A percentile compares a stretch with the other conserved stretches of the same genome.
Evolutionary conservation across 2,329 filamentous ascomycete genomes (phyloP).

Genomic region (Penicillium paneum): DNA sequence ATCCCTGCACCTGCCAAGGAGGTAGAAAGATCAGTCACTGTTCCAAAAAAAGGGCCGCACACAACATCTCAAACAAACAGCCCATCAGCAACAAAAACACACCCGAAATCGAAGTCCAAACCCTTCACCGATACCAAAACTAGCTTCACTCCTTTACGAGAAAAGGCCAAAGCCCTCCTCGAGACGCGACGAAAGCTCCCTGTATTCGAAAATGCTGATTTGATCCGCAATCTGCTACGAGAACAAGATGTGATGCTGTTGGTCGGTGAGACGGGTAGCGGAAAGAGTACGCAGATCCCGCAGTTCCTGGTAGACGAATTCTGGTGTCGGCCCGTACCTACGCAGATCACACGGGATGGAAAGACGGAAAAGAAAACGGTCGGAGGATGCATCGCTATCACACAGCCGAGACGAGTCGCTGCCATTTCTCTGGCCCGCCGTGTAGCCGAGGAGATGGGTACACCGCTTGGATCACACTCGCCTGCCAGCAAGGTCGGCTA

Average conservation of each 20-base stretch:
- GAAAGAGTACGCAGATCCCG: constrained; percentile 94
- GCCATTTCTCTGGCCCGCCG: constrained; percentile 86
- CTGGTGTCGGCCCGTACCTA: constrained; percentile 68
- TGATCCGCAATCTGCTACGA: constrained; percentile 64
- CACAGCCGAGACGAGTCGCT: constrained; percentile 88
- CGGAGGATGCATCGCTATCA: constrained; percentile 84
- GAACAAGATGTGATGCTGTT: constrained; percentile 74
- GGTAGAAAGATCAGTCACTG: background rate
- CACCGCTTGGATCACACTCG: constrained; percentile 57
- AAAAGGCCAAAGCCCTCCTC: constrained; percentile 49
- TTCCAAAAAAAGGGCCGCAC: background rate
- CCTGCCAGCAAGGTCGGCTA: constrained; percentile 74
- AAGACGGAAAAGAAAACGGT: constrained; percentile 48
- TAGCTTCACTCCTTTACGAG: constrained; percentile 35
- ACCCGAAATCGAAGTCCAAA: constrained; percentile 15
- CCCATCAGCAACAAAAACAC: constrained; percentile 7
- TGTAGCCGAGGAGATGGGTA: constrained; percentile 79
- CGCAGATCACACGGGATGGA: constrained; percentile 44
- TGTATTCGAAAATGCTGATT: constrained; percentile 70
- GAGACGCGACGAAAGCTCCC: constrained; percentile 66
- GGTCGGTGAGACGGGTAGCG: constrained; percentile 90
- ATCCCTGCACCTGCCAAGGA: background rate
- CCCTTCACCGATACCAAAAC: constrained; percentile 22
- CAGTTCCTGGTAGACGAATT: constrained; percentile 78
- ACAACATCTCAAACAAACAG: background rate